Conservation (phyloP, 2,329 filamentous ascomycete species). For the Allantophomopsis lycopodina region DNA sequence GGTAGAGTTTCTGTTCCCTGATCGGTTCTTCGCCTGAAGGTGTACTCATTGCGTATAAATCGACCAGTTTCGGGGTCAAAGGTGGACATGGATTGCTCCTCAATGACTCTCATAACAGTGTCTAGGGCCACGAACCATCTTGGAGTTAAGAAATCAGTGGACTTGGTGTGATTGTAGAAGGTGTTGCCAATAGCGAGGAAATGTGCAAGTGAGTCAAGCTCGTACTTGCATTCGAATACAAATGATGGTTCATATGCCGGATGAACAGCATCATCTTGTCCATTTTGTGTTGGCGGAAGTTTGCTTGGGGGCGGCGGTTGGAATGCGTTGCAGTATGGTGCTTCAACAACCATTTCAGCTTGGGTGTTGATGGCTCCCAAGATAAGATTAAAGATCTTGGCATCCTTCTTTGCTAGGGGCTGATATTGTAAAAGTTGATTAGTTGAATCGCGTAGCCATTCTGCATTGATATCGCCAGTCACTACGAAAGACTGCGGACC, state of each 20-base stretch:
- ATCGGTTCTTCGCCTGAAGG: slow-evolving; percentile 70
- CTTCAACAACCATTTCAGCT: slow-evolving; percentile 84
- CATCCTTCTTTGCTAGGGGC: slow-evolving; percentile 67
- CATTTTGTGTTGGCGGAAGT: slow-evolving; percentile 58
- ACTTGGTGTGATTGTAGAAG: slow-evolving; percentile 69
- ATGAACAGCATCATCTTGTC: slow-evolving; percentile 73
- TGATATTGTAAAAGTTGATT: slow-evolving; percentile 93
- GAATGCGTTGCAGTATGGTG: slow-evolving; percentile 96
- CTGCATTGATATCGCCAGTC: slow-evolving; percentile 83
- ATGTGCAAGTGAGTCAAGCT: slow-evolving; percentile 87
- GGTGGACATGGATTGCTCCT: slow-evolving; percentile 67
- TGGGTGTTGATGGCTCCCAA: slow-evolving; percentile 94
- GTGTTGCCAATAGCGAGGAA: slow-evolving; percentile 80
- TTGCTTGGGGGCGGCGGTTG: slow-evolving; percentile 82
- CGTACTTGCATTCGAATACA: slow-evolving; percentile 98
- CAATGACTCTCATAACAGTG: slow-evolving; percentile 58
- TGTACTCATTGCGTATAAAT: slow-evolving; percentile 66
- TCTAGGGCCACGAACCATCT: slow-evolving; percentile 72
- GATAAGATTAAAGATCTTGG: slow-evolving; percentile 64
- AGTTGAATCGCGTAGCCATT: slow-evolving; percentile 85
- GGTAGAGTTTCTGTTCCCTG: slow-evolving; percentile 82
- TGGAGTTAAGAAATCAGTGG: slow-evolving; percentile 61
- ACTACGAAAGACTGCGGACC: slow-evolving; percentile 88
- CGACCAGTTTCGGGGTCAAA: slow-evolving; percentile 56
- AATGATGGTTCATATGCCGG: slow-evolving; percentile 70